phyloP scores from a whole-genome alignment of 306 rosid species.

The Casuarina glauca region DNA sequence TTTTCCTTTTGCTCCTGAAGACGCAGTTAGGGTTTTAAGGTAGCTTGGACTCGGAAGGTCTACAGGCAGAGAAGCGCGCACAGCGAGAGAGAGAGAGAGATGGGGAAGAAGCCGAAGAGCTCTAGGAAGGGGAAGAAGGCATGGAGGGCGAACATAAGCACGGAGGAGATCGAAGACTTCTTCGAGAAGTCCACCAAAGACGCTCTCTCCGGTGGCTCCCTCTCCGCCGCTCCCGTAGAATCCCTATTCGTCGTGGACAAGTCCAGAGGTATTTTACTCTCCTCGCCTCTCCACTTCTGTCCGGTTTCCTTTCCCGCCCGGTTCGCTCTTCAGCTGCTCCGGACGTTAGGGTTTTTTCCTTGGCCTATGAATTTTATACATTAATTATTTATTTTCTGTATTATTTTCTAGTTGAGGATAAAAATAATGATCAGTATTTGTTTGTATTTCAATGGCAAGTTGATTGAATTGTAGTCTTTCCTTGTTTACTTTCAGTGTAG shows the following conservation, averaged over 20 bases:
- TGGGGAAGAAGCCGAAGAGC: constrained; percentile 79
- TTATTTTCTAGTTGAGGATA: background rate
- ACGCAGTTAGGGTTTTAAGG: background rate
- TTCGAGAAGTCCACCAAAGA: constrained; percentile 73
- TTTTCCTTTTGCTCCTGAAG: background rate
- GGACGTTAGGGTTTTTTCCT: background rate
- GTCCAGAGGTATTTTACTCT: constrained; percentile 47
- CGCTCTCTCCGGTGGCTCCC: constrained; percentile 75
- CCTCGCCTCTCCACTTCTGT: background rate
- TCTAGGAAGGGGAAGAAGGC: constrained; percentile 91
- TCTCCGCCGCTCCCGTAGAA: constrained; percentile 51
- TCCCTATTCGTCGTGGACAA: constrained; percentile 68
- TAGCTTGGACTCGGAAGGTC: background rate
- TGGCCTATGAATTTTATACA: background rate
- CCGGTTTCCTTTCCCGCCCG: background rate
- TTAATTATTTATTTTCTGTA: background rate
- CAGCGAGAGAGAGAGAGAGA: constrained; percentile 15
- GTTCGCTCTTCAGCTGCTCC: background rate
- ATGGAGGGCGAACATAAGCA: constrained; percentile 86
- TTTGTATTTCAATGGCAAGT: no score
- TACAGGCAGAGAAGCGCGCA: background rate
- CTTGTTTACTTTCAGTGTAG: no score
- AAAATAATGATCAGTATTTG: no score
- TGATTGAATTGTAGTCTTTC: no score
- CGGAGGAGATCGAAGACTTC: constrained; percentile 69